phyloP scores from a whole-genome alignment of 1,139 yeast genomes.

The Sugiyamaella grinbergsii region DNA sequence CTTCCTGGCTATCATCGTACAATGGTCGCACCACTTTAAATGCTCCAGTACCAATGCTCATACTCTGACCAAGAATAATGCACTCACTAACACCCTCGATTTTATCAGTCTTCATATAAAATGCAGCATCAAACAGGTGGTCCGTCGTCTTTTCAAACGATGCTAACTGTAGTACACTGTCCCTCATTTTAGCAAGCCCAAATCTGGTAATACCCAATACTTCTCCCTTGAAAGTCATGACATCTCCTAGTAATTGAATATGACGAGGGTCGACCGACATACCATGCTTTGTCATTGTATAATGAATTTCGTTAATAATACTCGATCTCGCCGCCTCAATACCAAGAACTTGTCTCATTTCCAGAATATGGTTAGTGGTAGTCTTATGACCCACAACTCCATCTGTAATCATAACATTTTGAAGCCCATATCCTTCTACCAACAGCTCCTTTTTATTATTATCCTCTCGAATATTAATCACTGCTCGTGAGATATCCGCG shows the following conservation, averaged over 20 bases:
- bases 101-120: slow-evolving; percentile 92
- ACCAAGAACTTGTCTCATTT: slow-evolving; percentile 86
- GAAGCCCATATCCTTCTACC: slow-evolving; percentile 97
- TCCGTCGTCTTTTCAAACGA: slow-evolving; percentile 98
- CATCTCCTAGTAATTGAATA: slow-evolving; percentile 94
- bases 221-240: slow-evolving; percentile 98
- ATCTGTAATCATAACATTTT: slow-evolving; percentile 96
- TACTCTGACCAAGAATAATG: slow-evolving; percentile 95
- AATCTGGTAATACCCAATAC: slow-evolving; percentile 97
- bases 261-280: slow-evolving; percentile 99
- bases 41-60: slow-evolving; percentile 97
- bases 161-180: slow-evolving; percentile 93
- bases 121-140: slow-evolving; percentile 97
- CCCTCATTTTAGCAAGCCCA: slow-evolving; percentile 98
- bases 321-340: slow-evolving; percentile 97
- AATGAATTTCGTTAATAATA: slow-evolving; percentile 91
- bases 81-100: slow-evolving; percentile 99
- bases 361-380: slow-evolving; percentile 87
- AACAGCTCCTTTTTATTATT: slow-evolving; percentile 85
- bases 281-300: slow-evolving; percentile 98
- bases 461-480: slow-evolving; percentile 82
- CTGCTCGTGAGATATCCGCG: slow-evolving; percentile 90
- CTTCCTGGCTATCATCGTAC: slow-evolving; percentile 12
- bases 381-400: slow-evolving; percentile 92
- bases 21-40: slow-evolving; percentile 62